Conservation (phyloP, 1,139 yeast genomes). For the Torulaspora pretoriensis region DNA sequence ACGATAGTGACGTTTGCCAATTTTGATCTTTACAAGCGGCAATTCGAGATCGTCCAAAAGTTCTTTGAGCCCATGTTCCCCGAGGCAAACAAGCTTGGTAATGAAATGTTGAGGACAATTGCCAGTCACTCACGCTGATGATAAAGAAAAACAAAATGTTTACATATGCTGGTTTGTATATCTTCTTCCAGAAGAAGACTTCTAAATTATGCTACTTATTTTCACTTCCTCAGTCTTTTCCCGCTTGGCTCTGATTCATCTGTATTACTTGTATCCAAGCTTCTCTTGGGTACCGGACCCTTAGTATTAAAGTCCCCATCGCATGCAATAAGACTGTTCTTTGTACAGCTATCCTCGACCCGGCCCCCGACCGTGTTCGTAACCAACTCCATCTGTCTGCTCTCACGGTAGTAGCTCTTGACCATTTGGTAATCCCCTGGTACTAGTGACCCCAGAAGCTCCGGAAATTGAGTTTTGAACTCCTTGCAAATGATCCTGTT, state of each 20-base stretch:
- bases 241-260: constrained; percentile 3
- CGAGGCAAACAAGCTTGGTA: constrained; percentile 88
- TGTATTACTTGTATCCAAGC: neutral
- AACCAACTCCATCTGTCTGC: neutral
- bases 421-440: constrained; percentile 27
- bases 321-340: constrained; percentile 15
- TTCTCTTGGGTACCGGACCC: constrained; percentile 3
- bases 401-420: constrained; percentile 11
- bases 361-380: neutral
- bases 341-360: constrained; percentile 2
- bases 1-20: constrained; percentile 73
- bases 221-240: constrained; percentile 2
- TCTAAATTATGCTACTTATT: constrained; percentile 3
- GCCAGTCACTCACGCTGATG: constrained; percentile 34
- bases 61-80: constrained; percentile 83
- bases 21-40: constrained; percentile 63
- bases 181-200: constrained; percentile 5
- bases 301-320: constrained; percentile 9
- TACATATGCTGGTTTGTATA: constrained; percentile 5
- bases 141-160: constrained; percentile 1
- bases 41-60: constrained; percentile 72
- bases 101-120: constrained; percentile 92
- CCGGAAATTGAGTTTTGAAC: constrained; percentile 32
- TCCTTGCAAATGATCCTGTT: constrained; percentile 32
- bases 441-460: constrained; percentile 24